Base-by-base conservation (phyloP, 208 protist genomes). In the Crithidia acanthocephali region DNA sequence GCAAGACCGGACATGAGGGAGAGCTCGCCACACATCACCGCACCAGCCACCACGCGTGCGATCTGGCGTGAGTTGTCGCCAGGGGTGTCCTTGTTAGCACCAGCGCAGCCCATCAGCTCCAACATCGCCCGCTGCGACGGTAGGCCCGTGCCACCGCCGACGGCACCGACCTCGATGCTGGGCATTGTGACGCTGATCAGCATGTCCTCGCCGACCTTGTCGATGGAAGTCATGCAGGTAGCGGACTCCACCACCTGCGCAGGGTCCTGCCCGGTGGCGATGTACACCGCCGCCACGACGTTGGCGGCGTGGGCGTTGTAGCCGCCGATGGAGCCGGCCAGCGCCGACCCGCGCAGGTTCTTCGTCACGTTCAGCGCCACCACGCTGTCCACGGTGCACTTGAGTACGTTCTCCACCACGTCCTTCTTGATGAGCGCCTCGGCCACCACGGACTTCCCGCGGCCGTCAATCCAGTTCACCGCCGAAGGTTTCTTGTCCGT, bases 401-500 rank as follows among this genome's bases (percentile, higher is more conserved):
- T 99, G 20, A 99, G 87, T 22, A 98, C 87, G 10, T 80, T 85
- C 58, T 93, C 71, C 25, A 99, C 96, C 9, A 99, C 78, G 16
- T 95, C 84, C 40, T 74, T 83, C 45, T 84, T 81, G 75, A 99
- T 90, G 35, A 90, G 61, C 30, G 98, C 97, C 77, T 99, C 98
- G n/a, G 83, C 86, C 15, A 98, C 85, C 15, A 99, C 98, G 9
- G 81, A 87, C 76, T 98, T 98, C 42, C 99, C 99, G 64, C 99
- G 89, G 23, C 98, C 98, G 35, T 98, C 85, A 48, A 99, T 94
- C 97, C 97, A 99, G 88, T 99, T 99, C 51, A 99, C 80, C 15
- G 97, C 95, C 1, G 98, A 95, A 15, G 97, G 95, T 81, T 99
- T 99, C 87, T 99, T 99, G 84, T 99, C 98, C 8, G 95, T 98